Conservation (phyloP, 208 protist species). For the Blechomonas ayalai region DNA sequence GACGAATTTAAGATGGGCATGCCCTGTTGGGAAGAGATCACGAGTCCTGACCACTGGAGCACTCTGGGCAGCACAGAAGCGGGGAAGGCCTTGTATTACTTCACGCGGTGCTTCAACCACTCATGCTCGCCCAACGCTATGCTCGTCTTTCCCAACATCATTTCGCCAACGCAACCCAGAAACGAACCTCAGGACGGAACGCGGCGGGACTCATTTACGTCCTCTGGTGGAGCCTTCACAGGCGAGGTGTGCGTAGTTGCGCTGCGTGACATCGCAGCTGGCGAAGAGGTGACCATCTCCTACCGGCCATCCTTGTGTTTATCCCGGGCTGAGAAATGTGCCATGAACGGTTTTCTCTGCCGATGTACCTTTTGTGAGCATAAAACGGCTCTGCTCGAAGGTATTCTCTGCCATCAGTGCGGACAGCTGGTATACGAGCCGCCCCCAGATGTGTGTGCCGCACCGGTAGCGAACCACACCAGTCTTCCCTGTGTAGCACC, state of each 20-base stretch:
- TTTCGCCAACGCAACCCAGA: no score
- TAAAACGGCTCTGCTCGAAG: constrained; percentile 31
- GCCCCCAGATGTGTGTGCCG: no score
- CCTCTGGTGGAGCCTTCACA: neutral
- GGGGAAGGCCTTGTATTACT: constrained; percentile 16
- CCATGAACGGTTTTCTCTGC: constrained; percentile 32
- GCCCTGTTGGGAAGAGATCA: constrained; percentile 7
- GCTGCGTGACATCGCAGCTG: constrained; percentile 39
- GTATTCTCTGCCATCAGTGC: constrained; percentile 44
- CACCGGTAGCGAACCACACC: no score
- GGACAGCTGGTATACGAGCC: constrained; percentile 23
- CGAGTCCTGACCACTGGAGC: constrained; percentile 10
- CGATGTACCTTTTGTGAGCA: constrained; percentile 31
- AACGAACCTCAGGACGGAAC: neutral
- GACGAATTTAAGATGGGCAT: constrained; percentile 14
- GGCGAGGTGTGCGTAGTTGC: constrained; percentile 43
- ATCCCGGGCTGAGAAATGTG: constrained; percentile 10
- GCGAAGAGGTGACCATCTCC: constrained; percentile 65
- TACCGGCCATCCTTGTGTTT: constrained; percentile 41
- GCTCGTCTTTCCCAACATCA: constrained; percentile 18
- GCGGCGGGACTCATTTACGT: neutral
- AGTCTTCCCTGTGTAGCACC: no score
- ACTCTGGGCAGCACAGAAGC: neutral
- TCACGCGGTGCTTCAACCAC: constrained; percentile 48
- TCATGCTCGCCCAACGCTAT: constrained; percentile 56